phyloP scores from a whole-genome alignment of 345 rosid species.

The Euphorbia pulcherrima region DNA sequence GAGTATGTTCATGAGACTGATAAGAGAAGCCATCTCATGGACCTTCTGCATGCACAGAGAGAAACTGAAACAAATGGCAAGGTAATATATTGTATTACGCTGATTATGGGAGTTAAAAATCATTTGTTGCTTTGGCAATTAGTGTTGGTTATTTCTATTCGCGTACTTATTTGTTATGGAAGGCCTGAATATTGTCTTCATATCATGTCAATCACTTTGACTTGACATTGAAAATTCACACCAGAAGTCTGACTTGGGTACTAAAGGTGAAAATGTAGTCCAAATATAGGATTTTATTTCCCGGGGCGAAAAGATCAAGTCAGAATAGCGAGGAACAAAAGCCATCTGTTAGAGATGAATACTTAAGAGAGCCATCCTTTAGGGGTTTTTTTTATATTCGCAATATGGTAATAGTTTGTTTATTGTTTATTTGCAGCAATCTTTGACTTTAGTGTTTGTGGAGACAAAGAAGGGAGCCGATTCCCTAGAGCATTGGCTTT shows the following conservation, averaged over 20 bases:
- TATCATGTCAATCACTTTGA: not conserved
- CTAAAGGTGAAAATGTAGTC: not conserved
- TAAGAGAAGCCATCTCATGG: conserved; percentile 99
- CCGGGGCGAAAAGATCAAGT: too few relatives aligned
- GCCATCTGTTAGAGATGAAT: not conserved
- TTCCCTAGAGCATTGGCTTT: conserved; percentile 84
- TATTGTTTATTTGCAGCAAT: conserved; percentile 58
- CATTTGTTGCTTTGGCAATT: not conserved
- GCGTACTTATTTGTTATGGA: not conserved
- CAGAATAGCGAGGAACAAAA: not conserved
- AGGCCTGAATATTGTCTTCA: not conserved
- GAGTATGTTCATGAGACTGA: conserved; percentile 89
- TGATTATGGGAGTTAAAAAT: not conserved
- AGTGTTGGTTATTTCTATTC: not conserved
- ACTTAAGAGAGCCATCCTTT: not conserved
- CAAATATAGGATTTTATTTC: not conserved
- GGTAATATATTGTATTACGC: conserved; percentile 42
- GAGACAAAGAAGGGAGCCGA: conserved; percentile 99
- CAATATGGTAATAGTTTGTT: not conserved
- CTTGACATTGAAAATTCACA: not conserved
- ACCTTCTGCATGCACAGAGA: conserved; percentile 96
- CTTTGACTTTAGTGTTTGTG: conserved; percentile 96
- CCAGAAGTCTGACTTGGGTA: not conserved
- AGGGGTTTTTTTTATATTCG: not conserved
- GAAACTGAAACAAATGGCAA: conserved; percentile 69